These are phyloP conservation scores for Batkoa obscura DNA, from an alignment of 371 early-diverging fungal genomes.

Conservation along the genomic window DNA sequence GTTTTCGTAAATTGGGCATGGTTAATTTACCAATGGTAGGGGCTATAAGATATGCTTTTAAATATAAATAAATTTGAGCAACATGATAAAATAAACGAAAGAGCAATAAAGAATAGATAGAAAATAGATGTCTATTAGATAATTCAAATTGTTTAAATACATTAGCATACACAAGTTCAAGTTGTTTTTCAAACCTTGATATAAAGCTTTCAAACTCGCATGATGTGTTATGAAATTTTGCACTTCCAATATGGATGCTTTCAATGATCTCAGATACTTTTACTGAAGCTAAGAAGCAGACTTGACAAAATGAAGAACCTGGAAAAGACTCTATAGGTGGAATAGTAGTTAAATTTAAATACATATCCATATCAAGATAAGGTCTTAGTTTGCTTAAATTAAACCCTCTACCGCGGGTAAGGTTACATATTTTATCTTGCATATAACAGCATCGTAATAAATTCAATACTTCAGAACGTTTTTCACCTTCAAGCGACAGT, in stretches of 20 bases:
- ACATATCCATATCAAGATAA: neutral
- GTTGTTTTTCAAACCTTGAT: neutral
- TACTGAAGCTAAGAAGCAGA: neutral
- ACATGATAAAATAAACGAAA: neutral
- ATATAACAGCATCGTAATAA: neutral
- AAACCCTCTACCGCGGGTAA: neutral
- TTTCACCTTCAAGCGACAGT: neutral
- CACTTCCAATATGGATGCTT: neutral
- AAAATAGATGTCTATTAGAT: neutral
- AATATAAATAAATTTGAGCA: neutral
- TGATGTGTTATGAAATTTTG: neutral
- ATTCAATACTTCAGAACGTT: neutral
- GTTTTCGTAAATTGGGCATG: neutral
- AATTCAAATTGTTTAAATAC: neutral
- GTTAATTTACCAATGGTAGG: neutral
- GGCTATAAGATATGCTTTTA: neutral
- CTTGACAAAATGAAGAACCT: neutral
- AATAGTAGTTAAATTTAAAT: neutral
- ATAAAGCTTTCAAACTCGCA: neutral
- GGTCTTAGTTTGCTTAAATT: neutral
- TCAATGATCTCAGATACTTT: neutral
- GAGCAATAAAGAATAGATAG: neutral
- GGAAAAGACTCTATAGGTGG: neutral
- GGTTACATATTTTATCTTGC: constrained; percentile 4
- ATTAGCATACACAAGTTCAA: no score